Conservation (phyloP, 176 grass and related monocot genomes). For the Tuctoria greenei region DNA sequence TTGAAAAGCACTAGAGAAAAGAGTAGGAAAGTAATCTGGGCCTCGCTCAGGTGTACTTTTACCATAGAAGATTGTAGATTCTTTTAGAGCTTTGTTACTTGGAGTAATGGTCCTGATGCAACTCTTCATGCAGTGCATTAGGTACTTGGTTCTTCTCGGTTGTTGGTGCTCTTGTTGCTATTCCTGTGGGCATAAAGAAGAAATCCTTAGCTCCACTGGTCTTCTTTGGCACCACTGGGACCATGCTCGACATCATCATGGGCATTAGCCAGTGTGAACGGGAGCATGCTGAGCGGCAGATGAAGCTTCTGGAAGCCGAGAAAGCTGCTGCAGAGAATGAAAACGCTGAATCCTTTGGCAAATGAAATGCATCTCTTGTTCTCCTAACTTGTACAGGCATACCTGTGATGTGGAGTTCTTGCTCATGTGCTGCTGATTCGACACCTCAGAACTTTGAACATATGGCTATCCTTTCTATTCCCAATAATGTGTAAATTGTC, state of each 20-base stretch:
- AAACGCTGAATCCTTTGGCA: conserved; percentile 22
- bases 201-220: conserved; percentile 86
- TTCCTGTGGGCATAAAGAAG: conserved; percentile 89
- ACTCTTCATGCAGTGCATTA: conserved; percentile 67
- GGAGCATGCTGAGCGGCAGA: conserved; percentile 81
- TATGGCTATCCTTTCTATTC: background rate
- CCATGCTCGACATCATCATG: conserved; percentile 97
- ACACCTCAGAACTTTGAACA: background rate
- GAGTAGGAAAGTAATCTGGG: background rate
- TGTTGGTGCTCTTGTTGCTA: conserved; percentile 79
- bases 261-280: conserved; percentile 89
- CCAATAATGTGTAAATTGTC: conserved; percentile 36
- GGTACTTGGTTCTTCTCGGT: conserved; percentile 97
- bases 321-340: conserved; percentile 29
- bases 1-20: background rate
- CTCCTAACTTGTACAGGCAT: background rate
- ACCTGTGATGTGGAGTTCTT: background rate
- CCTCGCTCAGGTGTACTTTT: background rate
- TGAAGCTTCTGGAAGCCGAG: conserved; percentile 74
- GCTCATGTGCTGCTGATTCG: background rate
- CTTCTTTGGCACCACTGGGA: conserved; percentile 90
- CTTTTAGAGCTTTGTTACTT: background rate
- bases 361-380: conserved; percentile 10
- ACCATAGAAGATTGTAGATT: background rate
- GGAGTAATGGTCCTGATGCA: conserved; percentile 6